Base-by-base conservation (phyloP, 1,284 basidiomycete genomes). In the Thelephora terrestris region DNA sequence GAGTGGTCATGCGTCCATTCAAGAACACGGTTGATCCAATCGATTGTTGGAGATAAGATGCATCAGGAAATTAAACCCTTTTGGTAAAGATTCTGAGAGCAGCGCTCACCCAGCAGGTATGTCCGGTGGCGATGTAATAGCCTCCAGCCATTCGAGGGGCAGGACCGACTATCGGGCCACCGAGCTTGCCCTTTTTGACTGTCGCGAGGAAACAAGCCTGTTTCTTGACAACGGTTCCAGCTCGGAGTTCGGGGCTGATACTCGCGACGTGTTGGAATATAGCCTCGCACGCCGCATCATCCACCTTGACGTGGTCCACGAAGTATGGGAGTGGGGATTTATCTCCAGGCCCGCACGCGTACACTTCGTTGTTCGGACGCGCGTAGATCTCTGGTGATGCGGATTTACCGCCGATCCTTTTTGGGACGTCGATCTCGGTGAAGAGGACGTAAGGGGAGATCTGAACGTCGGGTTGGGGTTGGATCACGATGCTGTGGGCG, bases 141-240 rank as follows among this genome's bases (percentile, higher is more conserved):
- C 80, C 78, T 54, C 70, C 70, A 16, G 74, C 74, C 25, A 75
- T 63, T 14, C 61, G 57, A 5, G 53, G 57, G 21, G 73, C 76
- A 52, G 74, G 71, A 2, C 81, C 83, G 12, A 85, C 62, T 40
- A 85, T 78, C 1, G 83, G 83, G 0, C 78, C 81, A 12, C 65
- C 67, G 12, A 32, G 29, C 29, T 32, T 32, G 2, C 67, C 71
- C 1, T 58, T 52, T 47, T 60, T 65, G 16, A 79, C 75, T n/a
- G 69, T 63, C 1, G 83, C 81, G 46, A 86, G 59, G 58, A 77
- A 85, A 57, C 83, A 86, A 7, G 82, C 83, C 62, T 86, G 84
- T n/a, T 70, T 66, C 48, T 61, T 69, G 29, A 74, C 70, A 2
- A 82, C 65, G 42, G 50, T 56, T 1, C 76, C 79, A 37, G 71